Percentiles rank a stretch among this genome's conserved stretches.
phyloP scores from a whole-genome alignment of 176 grass and related monocot species.

The Otatea glauca region DNA sequence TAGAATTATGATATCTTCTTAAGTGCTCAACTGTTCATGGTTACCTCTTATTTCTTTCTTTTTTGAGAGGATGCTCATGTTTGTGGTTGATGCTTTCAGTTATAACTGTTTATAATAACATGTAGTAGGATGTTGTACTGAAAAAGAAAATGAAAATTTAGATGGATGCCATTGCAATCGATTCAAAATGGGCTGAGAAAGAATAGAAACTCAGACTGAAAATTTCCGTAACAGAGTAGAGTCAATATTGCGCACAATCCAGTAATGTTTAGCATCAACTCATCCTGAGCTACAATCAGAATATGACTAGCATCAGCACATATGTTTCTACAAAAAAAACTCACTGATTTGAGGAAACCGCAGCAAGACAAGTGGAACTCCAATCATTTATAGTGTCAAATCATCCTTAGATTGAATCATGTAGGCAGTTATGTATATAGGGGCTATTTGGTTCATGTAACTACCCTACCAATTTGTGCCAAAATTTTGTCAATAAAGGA shows the following conservation, averaged over 20 bases:
- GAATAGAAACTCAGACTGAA: not conserved
- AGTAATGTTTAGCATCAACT: not conserved
- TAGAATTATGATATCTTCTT: no score
- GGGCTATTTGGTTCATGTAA: constrained; percentile 3
- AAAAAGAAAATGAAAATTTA: constrained; percentile 14
- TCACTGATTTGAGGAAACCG: not conserved
- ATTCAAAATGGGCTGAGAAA: not conserved
- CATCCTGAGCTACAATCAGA: not conserved
- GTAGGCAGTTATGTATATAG: not conserved
- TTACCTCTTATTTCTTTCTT: not conserved
- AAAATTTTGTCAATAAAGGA: not conserved
- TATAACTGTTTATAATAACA: not conserved
- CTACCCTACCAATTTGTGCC: not conserved
- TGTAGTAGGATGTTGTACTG: not conserved
- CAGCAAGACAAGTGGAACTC: not conserved
- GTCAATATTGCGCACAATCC: not conserved
- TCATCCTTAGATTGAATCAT: not conserved
- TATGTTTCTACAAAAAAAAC: not conserved
- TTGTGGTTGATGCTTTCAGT: not conserved
- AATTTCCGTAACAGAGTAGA: not conserved
- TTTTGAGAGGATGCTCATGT: not conserved
- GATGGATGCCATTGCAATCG: not conserved
- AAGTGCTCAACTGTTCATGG: not conserved
- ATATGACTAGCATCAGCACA: not conserved
- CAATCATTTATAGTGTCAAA: not conserved